Percentiles rank a stretch among this genome's conserved stretches.
These are phyloP conservation scores for Fusarium torulosum DNA, from an alignment of 2,329 filamentous ascomycete species.

Conservation along the genomic window DNA sequence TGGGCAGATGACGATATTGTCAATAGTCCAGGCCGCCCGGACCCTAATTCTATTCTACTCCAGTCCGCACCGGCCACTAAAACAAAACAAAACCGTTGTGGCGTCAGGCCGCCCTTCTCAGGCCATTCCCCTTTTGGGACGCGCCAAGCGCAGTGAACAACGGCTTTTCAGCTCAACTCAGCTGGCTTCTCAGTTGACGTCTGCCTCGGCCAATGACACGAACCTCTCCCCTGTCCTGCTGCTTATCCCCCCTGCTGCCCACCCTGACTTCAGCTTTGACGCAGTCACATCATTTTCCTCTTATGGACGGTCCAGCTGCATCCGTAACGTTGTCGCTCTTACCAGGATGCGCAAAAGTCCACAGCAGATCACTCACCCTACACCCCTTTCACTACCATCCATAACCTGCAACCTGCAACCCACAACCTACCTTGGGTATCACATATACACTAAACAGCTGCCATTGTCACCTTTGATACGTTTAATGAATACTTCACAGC, in stretches of 20 bases:
- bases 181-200: slow-evolving; percentile 37
- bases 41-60: slow-evolving; percentile 40
- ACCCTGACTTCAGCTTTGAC: slow-evolving; percentile 39
- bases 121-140: slow-evolving; percentile 37
- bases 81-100: slow-evolving; percentile 49
- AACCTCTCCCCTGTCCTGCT: slow-evolving; percentile 31
- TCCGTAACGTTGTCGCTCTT: slow-evolving; percentile 14
- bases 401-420: neutral
- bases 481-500: too few species aligned
- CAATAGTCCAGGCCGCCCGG: slow-evolving; percentile 46
- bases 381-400: neutral
- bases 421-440: neutral
- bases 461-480: neutral
- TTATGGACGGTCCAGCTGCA: slow-evolving; percentile 16
- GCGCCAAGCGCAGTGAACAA: slow-evolving; percentile 43
- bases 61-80: slow-evolving; percentile 43
- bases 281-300: slow-evolving; percentile 33
- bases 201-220: slow-evolving; percentile 32
- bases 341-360: too few species aligned
- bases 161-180: slow-evolving; percentile 50
- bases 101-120: slow-evolving; percentile 39
- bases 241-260: slow-evolving; percentile 18
- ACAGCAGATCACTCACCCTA: slow-evolving; percentile 8
- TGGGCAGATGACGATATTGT: slow-evolving; percentile 41
- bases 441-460: neutral